Base-by-base conservation (phyloP, 2,329 filamentous ascomycete genomes). In the Aspergillus hortae region DNA sequence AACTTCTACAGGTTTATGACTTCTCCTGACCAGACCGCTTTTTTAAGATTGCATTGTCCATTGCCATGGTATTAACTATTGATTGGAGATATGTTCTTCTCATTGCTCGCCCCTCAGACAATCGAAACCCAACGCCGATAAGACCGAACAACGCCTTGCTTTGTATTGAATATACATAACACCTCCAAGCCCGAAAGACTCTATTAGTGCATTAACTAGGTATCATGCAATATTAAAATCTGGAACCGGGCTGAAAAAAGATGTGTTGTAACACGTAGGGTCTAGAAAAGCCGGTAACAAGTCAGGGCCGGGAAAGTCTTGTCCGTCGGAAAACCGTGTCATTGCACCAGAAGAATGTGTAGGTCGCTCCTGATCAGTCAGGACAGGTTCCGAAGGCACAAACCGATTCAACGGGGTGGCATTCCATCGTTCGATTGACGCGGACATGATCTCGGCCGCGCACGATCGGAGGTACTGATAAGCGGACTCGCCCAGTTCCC, bases 261-360 rank as follows among this genome's bases (percentile, higher is more conserved):
- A 63, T 33, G 63, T 55, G 35, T 63, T 66, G 47, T 65, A 66
- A 42, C 65, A 67, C 2, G 65, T 67, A 4, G 65, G 65, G 49
- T 67, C 65, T 9, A 67, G 60, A 19, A 67, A 67, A 5, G 57
- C 56, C 4, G 64, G 63, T 10, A 54, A 35, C 6, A 67, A 54
- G 12, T 62, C 63, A 12, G 63, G 64, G 4, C 61, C 61, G 45
- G 64, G 44, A 17, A 67, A 51, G 9, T 63, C 61, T 15, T 65
- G 62, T 1, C 61, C 59, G 6, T 67, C 64, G 11, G 58, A 41
- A 23, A 64, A 38, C 12, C 55, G 54, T 5, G 54, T 40, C 0
- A 46, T 49, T 11, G 56, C 54, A 14, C 59, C 56, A 6, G 44
- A 38, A 27, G 49, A 52, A 19, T 56, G 59, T 30, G 41, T 54